Evolutionary conservation across 306 rosid genomes (phyloP).

Genomic region (Pterocarpus santalinus): DNA sequence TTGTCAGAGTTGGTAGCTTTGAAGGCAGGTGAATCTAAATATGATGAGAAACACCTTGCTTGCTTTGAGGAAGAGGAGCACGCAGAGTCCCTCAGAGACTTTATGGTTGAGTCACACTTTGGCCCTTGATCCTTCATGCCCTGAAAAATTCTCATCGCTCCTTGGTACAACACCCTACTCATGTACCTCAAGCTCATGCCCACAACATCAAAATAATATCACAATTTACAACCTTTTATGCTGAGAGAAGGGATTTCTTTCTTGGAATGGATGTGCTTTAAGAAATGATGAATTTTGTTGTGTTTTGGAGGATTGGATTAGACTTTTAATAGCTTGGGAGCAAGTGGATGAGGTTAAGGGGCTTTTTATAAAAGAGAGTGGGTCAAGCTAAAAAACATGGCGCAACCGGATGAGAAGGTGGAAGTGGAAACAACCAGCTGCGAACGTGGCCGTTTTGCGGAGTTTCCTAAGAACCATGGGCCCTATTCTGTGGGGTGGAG

Average conservation of each 20-base stretch:
- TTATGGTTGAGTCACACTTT: constrained; percentile 57
- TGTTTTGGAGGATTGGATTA: not conserved
- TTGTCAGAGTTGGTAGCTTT: constrained; percentile 46
- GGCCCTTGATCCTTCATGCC: constrained; percentile 65
- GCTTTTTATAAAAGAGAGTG: not conserved
- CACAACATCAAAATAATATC: not conserved
- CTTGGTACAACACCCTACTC: constrained; percentile 52
- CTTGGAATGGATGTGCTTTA: constrained; percentile 4
- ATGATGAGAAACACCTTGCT: constrained; percentile 44
- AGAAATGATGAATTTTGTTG: not conserved
- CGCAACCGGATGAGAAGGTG: constrained; percentile 12
- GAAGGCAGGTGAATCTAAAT: constrained; percentile 44
- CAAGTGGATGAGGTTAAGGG: not conserved
- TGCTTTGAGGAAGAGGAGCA: constrained; percentile 56
- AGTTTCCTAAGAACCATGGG: not conserved
- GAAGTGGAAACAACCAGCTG: constrained; percentile 53
- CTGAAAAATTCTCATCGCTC: constrained; percentile 48
- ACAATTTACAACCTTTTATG: not conserved
- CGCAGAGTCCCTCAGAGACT: constrained; percentile 59
- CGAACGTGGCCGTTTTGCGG: not conserved
- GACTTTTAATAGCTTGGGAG: not conserved
- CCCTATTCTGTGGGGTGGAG: not conserved
- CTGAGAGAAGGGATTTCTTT: no score
- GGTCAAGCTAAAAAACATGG: constrained; percentile 20
- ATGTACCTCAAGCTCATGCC: constrained; percentile 70